Evolutionary conservation across 1,284 basidiomycete genomes (phyloP), one percentile per base, ranked within the genome.

Genomic region (Lentinula novae-zelandiae): DNA sequence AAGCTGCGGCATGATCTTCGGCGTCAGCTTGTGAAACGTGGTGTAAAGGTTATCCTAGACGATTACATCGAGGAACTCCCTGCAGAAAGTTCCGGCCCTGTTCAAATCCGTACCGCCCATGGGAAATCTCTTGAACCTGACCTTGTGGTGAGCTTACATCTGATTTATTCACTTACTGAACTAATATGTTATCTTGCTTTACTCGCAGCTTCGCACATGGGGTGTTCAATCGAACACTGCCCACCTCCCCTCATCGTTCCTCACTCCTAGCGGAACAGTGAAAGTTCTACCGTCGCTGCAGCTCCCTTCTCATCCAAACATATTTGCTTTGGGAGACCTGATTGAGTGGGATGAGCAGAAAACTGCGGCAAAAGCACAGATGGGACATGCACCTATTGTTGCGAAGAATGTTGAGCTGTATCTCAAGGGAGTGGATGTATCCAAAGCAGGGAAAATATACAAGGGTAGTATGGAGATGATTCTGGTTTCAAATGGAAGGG

Each of bases 321-420:
- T 87, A 17, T 87, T 86, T 66, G 85, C 84, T 0, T 74, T 72
- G 5, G 86, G 86, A 12, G 86, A 88, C 67, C 76, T 82, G 53
- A 79, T 83, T 56, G 80, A 84, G 34, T 82, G 79, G 78, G 55
- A 73, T 0, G 86, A 88, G 69, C 80, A 84, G 66, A 87, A 87
- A 66, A 82, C 85, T 66, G 73, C 77, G 0, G 75, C 75, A 15
- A 88, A 88, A 68, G 71, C 71, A 0, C 17, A 59, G 5, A 33
- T 56, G 2, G 70, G 67, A 3, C 86, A 87, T 64, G 75, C 75
- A 1, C 64, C 66, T 0, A 70, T 85, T 40, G 73, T 81, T 42
- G 72, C 70, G 3, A 68, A 76, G 31, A 89, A 87, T 63, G 66
- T 85, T 15, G 51, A 78, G 2, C 73, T 74, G n/a, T 70, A 78